These are phyloP conservation scores for Paecilomyces niveus DNA, from an alignment of 2,329 filamentous ascomycete species.

Conservation along the genomic window DNA sequence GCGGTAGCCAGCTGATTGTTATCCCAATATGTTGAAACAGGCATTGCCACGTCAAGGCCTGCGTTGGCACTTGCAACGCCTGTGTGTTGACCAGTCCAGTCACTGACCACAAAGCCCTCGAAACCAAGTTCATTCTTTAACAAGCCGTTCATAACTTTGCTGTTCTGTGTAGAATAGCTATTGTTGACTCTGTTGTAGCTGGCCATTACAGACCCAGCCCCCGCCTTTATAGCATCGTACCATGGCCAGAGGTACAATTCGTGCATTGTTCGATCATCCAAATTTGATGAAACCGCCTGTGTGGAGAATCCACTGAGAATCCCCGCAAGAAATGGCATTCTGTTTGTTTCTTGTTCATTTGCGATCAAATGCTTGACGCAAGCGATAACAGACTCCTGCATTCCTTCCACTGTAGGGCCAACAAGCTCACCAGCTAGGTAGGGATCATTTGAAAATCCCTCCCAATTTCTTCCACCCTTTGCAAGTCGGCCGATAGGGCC, in stretches of 20 bases:
- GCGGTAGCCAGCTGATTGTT: background rate
- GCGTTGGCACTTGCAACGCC: slow-evolving; percentile 61
- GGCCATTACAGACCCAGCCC: slow-evolving; percentile 21
- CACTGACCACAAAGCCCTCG: slow-evolving; percentile 57
- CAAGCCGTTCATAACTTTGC: slow-evolving; percentile 55
- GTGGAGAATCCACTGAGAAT: too few relatives aligned
- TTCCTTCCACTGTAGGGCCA: too few relatives aligned
- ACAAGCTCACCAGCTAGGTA: too few relatives aligned
- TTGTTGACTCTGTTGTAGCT: slow-evolving; percentile 44
- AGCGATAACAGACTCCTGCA: too few relatives aligned
- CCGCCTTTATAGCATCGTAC: slow-evolving; percentile 60
- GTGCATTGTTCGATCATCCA: slow-evolving; percentile 65
- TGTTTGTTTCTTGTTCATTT: too few relatives aligned
- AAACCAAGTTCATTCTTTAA: slow-evolving; percentile 62
- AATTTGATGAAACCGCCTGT: slow-evolving; percentile 42
- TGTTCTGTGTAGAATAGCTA: slow-evolving; percentile 55
- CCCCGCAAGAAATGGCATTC: too few relatives aligned
- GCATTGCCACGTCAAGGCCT: slow-evolving; percentile 78
- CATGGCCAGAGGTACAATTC: slow-evolving; percentile 71
- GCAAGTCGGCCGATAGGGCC: too few relatives aligned
- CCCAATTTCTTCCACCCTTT: too few relatives aligned
- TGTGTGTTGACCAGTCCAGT: slow-evolving; percentile 57
- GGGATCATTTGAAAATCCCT: too few relatives aligned
- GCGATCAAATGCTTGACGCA: too few relatives aligned
- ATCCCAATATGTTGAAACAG: slow-evolving; percentile 39